Conservation (phyloP, 345 rosid genomes). For the Conringia planisiliqua region DNA sequence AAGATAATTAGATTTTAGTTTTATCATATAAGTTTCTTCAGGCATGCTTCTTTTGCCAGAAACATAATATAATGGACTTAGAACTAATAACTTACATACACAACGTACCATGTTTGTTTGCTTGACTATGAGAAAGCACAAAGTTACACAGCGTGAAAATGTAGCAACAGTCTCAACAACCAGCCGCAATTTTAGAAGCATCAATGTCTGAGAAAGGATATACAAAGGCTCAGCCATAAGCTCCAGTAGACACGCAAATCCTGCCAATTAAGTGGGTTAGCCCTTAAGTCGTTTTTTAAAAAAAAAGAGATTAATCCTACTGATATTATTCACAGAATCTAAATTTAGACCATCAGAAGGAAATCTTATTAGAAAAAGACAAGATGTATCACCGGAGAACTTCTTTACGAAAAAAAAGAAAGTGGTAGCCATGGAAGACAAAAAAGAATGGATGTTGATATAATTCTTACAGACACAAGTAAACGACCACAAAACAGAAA, state of each 20-base stretch:
- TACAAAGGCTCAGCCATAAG: conserved; percentile 86
- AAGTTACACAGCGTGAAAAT: conserved; percentile 60
- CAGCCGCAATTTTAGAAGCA: conserved; percentile 65
- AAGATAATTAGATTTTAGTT: neutral
- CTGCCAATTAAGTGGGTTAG: conserved; percentile 42
- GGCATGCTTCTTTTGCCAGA: neutral
- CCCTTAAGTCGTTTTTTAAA: neutral
- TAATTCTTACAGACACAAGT: neutral
- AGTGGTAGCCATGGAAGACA: neutral
- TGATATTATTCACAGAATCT: neutral
- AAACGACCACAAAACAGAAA: neutral
- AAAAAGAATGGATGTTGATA: neutral
- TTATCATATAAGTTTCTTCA: neutral
- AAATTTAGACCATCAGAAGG: neutral
- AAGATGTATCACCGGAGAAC: neutral
- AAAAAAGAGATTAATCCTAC: neutral
- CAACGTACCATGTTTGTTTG: conserved; percentile 56
- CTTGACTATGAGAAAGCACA: conserved; percentile 66
- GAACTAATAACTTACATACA: conserved; percentile 3
- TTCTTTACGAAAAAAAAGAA: neutral
- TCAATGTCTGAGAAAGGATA: conserved; percentile 82
- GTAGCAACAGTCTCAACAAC: conserved; percentile 84
- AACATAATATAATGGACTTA: neutral
- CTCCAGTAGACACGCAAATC: conserved; percentile 81
- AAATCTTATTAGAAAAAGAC: neutral